A percentile compares a stretch with the other conserved stretches of the same genome.
phyloP scores from a whole-genome alignment of 768 basidiomycete species.

The Rhodocollybia butyracea region DNA sequence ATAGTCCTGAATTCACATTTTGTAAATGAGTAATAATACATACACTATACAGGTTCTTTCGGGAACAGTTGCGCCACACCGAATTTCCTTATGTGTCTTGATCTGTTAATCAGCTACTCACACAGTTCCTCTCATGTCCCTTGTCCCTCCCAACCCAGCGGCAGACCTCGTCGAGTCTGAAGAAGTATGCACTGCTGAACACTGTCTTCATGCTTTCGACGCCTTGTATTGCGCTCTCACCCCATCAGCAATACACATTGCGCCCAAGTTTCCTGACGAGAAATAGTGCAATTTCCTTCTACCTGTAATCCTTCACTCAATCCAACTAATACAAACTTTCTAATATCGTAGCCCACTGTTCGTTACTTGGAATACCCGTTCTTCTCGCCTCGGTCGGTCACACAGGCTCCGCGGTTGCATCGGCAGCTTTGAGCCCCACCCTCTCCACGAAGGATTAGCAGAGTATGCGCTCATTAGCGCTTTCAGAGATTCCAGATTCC shows the following conservation, averaged over 20 bases:
- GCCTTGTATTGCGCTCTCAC: constrained; percentile 76
- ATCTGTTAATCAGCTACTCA: background rate
- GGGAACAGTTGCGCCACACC: too few species aligned
- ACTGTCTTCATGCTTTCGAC: constrained; percentile 83
- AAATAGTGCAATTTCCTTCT: constrained; percentile 65
- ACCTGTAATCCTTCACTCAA: background rate
- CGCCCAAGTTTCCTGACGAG: constrained; percentile 64
- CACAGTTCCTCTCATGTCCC: constrained; percentile 40
- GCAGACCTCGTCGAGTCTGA: constrained; percentile 30
- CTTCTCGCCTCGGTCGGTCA: constrained; percentile 54
- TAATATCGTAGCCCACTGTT: constrained; percentile 71
- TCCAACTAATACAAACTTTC: background rate
- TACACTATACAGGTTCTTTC: too few species aligned
- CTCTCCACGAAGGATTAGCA: constrained; percentile 70
- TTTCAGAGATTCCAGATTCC: constrained; percentile 85
- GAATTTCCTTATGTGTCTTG: constrained; percentile 6
- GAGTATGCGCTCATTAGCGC: constrained; percentile 94
- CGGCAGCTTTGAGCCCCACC: constrained; percentile 81
- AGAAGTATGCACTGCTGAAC: constrained; percentile 63
- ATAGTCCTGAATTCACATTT: constrained; percentile 14
- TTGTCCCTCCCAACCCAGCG: constrained; percentile 49
- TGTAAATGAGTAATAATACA: background rate
- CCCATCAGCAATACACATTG: constrained; percentile 43
- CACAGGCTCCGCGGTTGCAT: constrained; percentile 88
- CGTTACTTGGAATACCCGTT: constrained; percentile 90